Percentiles rank a stretch among this genome's conserved stretches.
phyloP scores from a whole-genome alignment of 75 land plant genomes.

The Isoetes taiwanensis region DNA sequence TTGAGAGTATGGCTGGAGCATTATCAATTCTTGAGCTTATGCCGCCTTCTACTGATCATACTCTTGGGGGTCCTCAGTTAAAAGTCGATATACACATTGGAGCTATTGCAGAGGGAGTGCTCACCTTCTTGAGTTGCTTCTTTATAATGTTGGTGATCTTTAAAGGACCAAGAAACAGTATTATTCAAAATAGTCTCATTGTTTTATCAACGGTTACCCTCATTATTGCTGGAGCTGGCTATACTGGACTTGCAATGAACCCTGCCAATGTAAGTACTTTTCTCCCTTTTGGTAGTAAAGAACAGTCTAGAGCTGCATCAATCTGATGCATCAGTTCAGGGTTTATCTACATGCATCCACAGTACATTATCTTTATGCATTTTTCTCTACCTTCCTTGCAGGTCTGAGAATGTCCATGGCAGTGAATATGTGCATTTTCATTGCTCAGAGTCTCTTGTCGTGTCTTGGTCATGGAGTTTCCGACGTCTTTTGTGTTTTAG shows the following conservation, averaged over 20 bases:
- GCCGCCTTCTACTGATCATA: constrained; percentile 44
- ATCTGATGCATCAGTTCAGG: no score
- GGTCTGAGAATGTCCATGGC: no score
- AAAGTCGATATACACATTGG: constrained; percentile 65
- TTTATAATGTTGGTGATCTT: constrained; percentile 31
- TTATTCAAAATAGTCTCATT: constrained; percentile 41
- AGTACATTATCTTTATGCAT: no score
- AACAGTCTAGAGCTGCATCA: no score
- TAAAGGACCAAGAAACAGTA: constrained; percentile 41
- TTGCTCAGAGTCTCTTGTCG: no score
- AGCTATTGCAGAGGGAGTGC: constrained; percentile 54
- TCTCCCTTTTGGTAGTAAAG: background rate
- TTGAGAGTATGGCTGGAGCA: constrained; percentile 60
- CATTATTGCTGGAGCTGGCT: constrained; percentile 41
- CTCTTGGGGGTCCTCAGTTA: constrained; percentile 58
- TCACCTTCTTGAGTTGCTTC: constrained; percentile 58
- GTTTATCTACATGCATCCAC: no score
- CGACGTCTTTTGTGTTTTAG: no score
- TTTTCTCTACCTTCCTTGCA: no score
- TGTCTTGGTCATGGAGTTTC: no score
- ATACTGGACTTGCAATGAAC: constrained; percentile 90
- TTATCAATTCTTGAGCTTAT: constrained; percentile 46
- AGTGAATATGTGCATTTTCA: no score
- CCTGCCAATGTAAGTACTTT: constrained; percentile 69
- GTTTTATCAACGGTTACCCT: constrained; percentile 38